Conservation (phyloP, 305 asterid genomes). For the Petunia hybrid region DNA sequence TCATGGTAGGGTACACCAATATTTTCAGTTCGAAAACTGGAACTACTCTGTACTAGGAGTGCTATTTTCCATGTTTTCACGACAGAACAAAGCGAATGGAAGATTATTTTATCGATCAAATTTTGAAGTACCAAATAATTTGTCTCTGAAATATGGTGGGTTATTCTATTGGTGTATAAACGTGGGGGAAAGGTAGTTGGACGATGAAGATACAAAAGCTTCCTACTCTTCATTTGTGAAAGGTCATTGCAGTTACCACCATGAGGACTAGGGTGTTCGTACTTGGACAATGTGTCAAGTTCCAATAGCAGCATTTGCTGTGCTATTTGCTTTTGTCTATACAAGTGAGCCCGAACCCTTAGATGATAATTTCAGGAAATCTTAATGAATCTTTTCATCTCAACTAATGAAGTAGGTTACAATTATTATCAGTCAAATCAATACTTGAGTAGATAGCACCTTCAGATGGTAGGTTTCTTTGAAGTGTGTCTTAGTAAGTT, state of each 20-base stretch:
- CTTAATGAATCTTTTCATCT: constrained; percentile 1
- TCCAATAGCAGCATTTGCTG: neutral
- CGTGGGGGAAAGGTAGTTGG: constrained; percentile 4
- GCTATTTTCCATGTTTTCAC: neutral
- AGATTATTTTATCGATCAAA: constrained; percentile 1
- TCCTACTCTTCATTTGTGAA: constrained; percentile 2
- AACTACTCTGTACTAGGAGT: neutral
- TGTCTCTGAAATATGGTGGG: constrained; percentile 18
- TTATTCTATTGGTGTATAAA: neutral
- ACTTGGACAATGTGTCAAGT: neutral
- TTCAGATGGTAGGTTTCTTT: constrained; percentile 21
- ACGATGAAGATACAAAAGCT: constrained; percentile 16
- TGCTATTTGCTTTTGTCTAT: neutral
- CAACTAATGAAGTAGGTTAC: neutral
- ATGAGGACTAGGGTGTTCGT: neutral
- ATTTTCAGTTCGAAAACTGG: constrained; percentile 1
- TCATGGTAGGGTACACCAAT: neutral
- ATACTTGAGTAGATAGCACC: neutral
- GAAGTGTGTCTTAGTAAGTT: constrained; percentile 21
- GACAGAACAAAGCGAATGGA: neutral
- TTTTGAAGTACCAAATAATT: constrained; percentile 12
- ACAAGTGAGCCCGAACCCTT: neutral
- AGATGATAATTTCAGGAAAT: constrained; percentile 19
- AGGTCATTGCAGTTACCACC: neutral
- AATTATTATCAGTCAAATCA: constrained; percentile 9